These are phyloP conservation scores for Candida mattraensis DNA, from an alignment of 805 yeast species.

Conservation along the genomic window DNA sequence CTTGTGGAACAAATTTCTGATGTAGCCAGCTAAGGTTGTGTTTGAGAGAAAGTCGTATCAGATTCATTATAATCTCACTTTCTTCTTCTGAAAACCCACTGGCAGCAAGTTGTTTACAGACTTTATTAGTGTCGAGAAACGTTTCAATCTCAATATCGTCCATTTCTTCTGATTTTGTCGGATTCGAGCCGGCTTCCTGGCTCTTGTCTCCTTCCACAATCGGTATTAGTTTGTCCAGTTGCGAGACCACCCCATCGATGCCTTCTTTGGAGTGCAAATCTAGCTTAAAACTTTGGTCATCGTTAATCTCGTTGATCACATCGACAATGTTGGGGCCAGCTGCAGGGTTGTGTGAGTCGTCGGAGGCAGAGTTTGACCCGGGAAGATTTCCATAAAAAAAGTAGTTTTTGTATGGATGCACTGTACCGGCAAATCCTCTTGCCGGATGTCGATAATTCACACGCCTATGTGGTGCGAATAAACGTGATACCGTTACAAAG, in stretches of 20 bases:
- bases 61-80: constrained; percentile 55
- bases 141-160: constrained; percentile 31
- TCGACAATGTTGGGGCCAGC: constrained; percentile 30
- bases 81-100: constrained; percentile 65
- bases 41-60: constrained; percentile 37
- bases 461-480: no score
- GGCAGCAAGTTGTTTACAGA: constrained; percentile 49
- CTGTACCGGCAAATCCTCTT: no score
- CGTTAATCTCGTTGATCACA: constrained; percentile 29
- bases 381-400: constrained; percentile 15
- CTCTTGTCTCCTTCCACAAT: constrained; percentile 7
- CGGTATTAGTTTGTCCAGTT: constrained; percentile 13
- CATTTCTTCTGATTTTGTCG: constrained; percentile 1
- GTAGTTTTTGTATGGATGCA: constrained; percentile 18
- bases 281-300: constrained; percentile 23
- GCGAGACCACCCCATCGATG: constrained; percentile 13
- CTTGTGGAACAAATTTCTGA: constrained; percentile 47
- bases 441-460: no score
- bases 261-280: constrained; percentile 11
- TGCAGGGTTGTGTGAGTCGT: constrained; percentile 11
- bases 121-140: constrained; percentile 62
- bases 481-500: no score
- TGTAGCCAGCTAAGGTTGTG: constrained; percentile 46
- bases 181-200: not conserved
- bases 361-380: constrained; percentile 6